phyloP scores from a whole-genome alignment of 768 basidiomycete species.

The Lactarius pseudohatsudake region DNA sequence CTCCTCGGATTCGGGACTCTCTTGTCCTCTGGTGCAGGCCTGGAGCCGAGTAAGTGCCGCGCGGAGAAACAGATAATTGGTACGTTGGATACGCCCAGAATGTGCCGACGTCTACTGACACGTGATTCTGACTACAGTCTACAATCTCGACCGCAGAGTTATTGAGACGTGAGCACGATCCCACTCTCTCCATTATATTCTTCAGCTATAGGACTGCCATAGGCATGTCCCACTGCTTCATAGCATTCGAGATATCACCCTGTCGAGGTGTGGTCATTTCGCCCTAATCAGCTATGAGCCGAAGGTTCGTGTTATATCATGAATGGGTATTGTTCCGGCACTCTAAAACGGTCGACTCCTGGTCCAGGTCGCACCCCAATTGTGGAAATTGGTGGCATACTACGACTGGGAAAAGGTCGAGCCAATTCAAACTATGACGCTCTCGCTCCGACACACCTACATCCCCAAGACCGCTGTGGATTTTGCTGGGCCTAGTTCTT shows the following conservation, averaged over 20 bases:
- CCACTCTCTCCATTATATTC: neutral
- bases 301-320: slow-evolving; percentile 44
- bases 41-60: slow-evolving; percentile 70
- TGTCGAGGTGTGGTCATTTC: slow-evolving; percentile 61
- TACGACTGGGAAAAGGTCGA: slow-evolving; percentile 49
- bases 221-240: slow-evolving; percentile 74
- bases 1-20: slow-evolving; percentile 69
- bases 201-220: slow-evolving; percentile 19
- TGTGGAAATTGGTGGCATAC: slow-evolving; percentile 69
- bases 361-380: slow-evolving; percentile 64
- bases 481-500: slow-evolving; percentile 80
- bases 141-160: slow-evolving; percentile 60
- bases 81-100: slow-evolving; percentile 35
- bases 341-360: slow-evolving; percentile 3
- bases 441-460: slow-evolving; percentile 64
- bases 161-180: slow-evolving; percentile 57
- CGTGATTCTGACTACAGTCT: slow-evolving; percentile 43
- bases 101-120: neutral
- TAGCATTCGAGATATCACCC: slow-evolving; percentile 68
- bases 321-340: neutral
- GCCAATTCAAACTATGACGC: slow-evolving; percentile 31
- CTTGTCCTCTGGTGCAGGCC: slow-evolving; percentile 57
- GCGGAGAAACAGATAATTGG: slow-evolving; percentile 75
- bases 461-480: slow-evolving; percentile 67
- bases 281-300: slow-evolving; percentile 77